These are phyloP conservation scores for Apophysomyces elegans DNA, from an alignment of 371 early-diverging fungal genomes.

Conservation along the genomic window DNA sequence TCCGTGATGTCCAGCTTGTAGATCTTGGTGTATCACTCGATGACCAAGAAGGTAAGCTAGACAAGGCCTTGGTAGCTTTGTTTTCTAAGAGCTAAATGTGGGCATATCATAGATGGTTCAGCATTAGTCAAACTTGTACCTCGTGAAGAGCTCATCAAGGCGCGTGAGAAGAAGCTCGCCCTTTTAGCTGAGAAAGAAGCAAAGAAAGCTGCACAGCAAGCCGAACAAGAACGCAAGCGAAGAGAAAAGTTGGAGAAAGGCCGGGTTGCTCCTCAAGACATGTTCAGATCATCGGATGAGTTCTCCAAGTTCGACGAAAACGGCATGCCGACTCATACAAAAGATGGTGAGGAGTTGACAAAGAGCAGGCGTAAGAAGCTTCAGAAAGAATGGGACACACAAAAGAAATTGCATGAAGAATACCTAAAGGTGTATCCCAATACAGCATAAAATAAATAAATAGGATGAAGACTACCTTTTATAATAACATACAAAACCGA, in stretches of 20 bases:
- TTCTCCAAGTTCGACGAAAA: conserved; percentile 84
- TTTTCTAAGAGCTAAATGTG: no score
- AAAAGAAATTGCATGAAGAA: conserved; percentile 87
- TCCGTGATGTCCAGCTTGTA: conserved; percentile 88
- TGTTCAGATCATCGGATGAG: conserved; percentile 72
- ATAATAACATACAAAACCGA: neutral
- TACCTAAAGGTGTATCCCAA: conserved; percentile 53
- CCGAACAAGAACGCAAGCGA: conserved; percentile 68
- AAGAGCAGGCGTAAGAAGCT: conserved; percentile 88
- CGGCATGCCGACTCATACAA: conserved; percentile 90
- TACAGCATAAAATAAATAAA: neutral
- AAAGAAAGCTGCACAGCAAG: conserved; percentile 67
- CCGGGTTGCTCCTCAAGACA: conserved; percentile 70
- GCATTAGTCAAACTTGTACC: conserved; percentile 92
- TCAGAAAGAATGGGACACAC: conserved; percentile 82
- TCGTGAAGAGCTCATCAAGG: conserved; percentile 70
- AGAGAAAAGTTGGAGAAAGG: conserved; percentile 80
- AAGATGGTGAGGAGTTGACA: conserved; percentile 79
- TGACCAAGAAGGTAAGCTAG: conserved; percentile 76
- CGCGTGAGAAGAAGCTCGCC: conserved; percentile 64
- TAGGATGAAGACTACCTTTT: conserved; percentile 72
- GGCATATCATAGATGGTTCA: conserved; percentile 63
- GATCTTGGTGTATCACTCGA: conserved; percentile 90
- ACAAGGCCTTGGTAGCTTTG: no score
- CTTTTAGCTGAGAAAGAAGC: conserved; percentile 70